Evolutionary conservation across 139 green algal genomes (phyloP).

Genomic region (Coelastrella sp.): DNA sequence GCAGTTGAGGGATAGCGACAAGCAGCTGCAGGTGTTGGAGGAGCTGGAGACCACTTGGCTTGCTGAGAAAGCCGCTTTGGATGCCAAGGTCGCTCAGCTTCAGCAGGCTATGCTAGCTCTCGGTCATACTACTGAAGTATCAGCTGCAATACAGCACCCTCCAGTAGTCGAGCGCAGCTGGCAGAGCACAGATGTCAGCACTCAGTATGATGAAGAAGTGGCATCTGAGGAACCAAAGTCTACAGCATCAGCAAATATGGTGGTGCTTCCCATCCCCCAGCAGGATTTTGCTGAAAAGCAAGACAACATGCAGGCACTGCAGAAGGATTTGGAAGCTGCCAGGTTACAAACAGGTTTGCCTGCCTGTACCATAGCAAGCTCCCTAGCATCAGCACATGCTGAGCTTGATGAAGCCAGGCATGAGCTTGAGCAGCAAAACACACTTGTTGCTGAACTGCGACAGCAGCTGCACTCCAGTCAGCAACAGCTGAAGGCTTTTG

Average conservation of each 20-base stretch:
- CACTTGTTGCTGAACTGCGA: neutral
- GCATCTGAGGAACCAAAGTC: neutral
- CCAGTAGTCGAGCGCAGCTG: neutral
- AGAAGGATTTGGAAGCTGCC: neutral
- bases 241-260: too few species aligned
- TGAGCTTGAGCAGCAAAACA: neutral
- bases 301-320: neutral
- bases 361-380: neutral
- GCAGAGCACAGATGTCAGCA: neutral
- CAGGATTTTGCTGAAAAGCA: neutral
- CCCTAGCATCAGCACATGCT: neutral
- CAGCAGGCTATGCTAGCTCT: constrained; percentile 20
- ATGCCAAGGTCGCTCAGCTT: constrained; percentile 5
- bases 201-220: neutral
- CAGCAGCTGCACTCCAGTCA: neutral
- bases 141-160: neutral
- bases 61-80: neutral
- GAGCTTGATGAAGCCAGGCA: neutral
- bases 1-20: neutral
- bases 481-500: neutral
- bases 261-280: neutral
- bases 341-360: neutral
- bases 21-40: constrained; percentile 20
- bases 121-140: neutral
- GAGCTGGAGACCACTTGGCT: constrained; percentile 23